These are phyloP conservation scores for Zopfochytrium polystomum DNA, from an alignment of 371 early-diverging fungal species.

Conservation along the genomic window DNA sequence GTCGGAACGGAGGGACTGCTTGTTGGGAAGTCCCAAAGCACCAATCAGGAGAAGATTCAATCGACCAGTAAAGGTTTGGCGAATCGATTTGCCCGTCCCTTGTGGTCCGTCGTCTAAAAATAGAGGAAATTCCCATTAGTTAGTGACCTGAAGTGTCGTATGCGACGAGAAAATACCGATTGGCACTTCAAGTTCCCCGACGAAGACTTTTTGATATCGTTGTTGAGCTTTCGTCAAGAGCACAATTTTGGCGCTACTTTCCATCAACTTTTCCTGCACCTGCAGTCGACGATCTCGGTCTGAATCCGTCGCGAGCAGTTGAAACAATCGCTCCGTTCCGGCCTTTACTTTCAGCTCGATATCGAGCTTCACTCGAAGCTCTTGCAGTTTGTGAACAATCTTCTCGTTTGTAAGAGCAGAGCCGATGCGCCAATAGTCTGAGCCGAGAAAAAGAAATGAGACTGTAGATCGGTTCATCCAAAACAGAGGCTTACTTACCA, in stretches of 20 bases:
- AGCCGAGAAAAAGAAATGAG: too few relatives aligned
- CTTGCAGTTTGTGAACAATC: slow-evolving; percentile 57
- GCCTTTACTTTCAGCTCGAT: slow-evolving; percentile 83
- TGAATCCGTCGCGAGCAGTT: slow-evolving; percentile 41
- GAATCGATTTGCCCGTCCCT: too few relatives aligned
- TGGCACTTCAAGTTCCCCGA: too few relatives aligned
- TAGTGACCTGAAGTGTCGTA: too few relatives aligned
- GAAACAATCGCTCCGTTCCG: slow-evolving; percentile 64
- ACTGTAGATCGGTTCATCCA: too few relatives aligned
- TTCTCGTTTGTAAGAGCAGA: too few relatives aligned
- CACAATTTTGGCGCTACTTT: slow-evolving; percentile 75
- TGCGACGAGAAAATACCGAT: too few relatives aligned
- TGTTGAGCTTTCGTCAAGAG: slow-evolving; percentile 76
- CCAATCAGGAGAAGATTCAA: slow-evolving; percentile 32
- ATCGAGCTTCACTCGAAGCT: slow-evolving; percentile 81
- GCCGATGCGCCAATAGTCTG: too few relatives aligned
- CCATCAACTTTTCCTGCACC: slow-evolving; percentile 62
- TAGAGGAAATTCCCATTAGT: too few relatives aligned
- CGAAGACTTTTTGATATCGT: slow-evolving; percentile 54
- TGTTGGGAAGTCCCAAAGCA: slow-evolving; percentile 37
- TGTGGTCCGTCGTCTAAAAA: too few relatives aligned
- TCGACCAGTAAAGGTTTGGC: slow-evolving; percentile 59
- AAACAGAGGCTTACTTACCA: too few relatives aligned
- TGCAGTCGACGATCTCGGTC: slow-evolving; percentile 63
- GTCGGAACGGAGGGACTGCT: slow-evolving; percentile 45